A percentile compares a stretch with the other conserved stretches of the same genome.
Conservation (phyloP, 257 asterid species). For the Echium plantagineum region DNA sequence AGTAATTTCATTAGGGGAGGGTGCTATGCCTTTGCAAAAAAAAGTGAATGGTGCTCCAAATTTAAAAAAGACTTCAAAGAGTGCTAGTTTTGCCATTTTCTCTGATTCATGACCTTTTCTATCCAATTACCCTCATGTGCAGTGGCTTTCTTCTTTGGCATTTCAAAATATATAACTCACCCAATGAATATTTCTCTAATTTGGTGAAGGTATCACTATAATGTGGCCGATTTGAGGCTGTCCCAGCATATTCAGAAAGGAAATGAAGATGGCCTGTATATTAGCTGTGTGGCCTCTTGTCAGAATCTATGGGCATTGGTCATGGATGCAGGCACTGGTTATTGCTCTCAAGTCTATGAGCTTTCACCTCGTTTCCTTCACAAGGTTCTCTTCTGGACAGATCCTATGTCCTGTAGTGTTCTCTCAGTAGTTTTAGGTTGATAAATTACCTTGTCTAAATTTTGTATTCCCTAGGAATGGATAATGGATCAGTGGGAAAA, state of each 20-base stretch:
- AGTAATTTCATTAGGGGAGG: too few species aligned
- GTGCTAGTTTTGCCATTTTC: too few species aligned
- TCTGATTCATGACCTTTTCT: not conserved
- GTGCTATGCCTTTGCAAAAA: too few species aligned
- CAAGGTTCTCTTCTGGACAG: conserved; percentile 30
- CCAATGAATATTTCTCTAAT: not conserved
- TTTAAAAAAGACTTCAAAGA: too few species aligned
- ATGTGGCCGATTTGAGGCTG: conserved; percentile 43
- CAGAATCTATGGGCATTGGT: conserved; percentile 58
- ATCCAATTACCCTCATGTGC: not conserved
- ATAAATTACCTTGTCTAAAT: not conserved
- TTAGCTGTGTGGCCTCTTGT: conserved; percentile 54
- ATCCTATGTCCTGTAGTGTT: not conserved
- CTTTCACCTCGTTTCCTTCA: conserved; percentile 51
- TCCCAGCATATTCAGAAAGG: conserved; percentile 62
- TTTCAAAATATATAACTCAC: not conserved
- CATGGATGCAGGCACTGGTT: conserved; percentile 78
- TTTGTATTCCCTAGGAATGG: conserved; percentile 36
- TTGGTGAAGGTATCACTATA: conserved; percentile 8
- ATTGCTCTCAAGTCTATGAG: conserved; percentile 43
- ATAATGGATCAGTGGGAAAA: conserved; percentile 65
- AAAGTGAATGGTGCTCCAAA: too few species aligned
- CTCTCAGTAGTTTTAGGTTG: not conserved
- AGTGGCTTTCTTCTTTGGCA: too few species aligned
- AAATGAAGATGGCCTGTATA: conserved; percentile 49